These are phyloP conservation scores for Suillus bovinus DNA, from an alignment of 768 basidiomycete genomes.

Conservation along the genomic window DNA sequence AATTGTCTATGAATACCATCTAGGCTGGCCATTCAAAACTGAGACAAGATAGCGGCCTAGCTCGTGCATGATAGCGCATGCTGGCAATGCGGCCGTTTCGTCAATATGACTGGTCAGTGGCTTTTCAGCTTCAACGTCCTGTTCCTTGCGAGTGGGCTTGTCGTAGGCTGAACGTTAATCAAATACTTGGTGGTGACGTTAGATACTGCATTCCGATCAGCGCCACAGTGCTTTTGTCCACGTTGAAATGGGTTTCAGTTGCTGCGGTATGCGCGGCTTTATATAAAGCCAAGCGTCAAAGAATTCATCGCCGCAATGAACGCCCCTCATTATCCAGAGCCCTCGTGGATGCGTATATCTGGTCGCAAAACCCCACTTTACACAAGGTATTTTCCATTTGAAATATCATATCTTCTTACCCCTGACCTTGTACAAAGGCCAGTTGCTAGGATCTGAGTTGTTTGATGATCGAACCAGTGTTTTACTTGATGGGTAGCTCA, in stretches of 20 bases:
- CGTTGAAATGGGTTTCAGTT: not conserved
- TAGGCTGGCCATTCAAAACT: not conserved
- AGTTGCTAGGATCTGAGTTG: constrained; percentile 17
- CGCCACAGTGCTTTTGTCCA: not conserved
- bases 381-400: not conserved
- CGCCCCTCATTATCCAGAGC: constrained; percentile 4
- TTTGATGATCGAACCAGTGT: constrained; percentile 12
- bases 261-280: too few relatives aligned
- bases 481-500: constrained; percentile 11
- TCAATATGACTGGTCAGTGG: too few relatives aligned
- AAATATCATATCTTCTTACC: not conserved
- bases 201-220: not conserved
- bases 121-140: not conserved
- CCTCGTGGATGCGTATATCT: not conserved
- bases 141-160: not conserved
- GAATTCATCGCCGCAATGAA: not conserved
- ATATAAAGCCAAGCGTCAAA: not conserved
- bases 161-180: not conserved
- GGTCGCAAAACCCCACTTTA: not conserved
- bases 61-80: not conserved
- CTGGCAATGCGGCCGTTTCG: not conserved
- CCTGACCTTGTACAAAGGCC: constrained; percentile 8
- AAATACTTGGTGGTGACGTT: not conserved
- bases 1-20: not conserved
- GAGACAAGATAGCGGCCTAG: not conserved